Conservation (phyloP, 371 early-diverging fungal species). For the Mortierella sp. region DNA sequence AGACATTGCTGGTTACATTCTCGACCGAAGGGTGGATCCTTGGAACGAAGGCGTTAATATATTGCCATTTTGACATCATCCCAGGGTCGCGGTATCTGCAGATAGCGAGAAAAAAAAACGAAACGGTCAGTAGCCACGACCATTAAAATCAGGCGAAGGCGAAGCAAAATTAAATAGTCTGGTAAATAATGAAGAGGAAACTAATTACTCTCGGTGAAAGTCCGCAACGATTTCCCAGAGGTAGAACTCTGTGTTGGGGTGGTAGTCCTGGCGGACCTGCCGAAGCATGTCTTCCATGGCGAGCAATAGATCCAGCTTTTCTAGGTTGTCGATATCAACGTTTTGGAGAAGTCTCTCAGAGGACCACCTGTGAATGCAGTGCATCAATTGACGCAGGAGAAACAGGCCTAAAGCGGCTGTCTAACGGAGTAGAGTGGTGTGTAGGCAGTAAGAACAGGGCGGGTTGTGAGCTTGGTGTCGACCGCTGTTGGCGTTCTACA, state of each 20-base stretch:
- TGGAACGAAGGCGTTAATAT: not conserved
- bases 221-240: slow-evolving; percentile 1
- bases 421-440: not conserved
- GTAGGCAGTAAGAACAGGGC: not conserved
- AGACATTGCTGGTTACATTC: not conserved
- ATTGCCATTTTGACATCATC: not conserved
- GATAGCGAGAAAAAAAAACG: not conserved
- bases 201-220: not conserved
- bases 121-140: not conserved
- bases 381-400: not conserved
- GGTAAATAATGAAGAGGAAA: not conserved
- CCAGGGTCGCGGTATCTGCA: not conserved
- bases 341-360: not conserved
- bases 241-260: not conserved
- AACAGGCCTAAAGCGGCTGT: not conserved
- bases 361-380: not conserved
- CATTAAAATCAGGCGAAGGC: not conserved
- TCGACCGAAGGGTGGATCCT: not conserved
- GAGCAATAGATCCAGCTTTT: not conserved
- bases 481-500: not conserved
- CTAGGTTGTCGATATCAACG: not conserved
- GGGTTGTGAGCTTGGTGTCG: not conserved
- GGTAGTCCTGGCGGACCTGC: not conserved
- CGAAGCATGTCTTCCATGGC: not conserved
- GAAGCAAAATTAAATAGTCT: not conserved